phyloP scores from a whole-genome alignment of 805 yeast species.

The Saccharomycopsis sp. region DNA sequence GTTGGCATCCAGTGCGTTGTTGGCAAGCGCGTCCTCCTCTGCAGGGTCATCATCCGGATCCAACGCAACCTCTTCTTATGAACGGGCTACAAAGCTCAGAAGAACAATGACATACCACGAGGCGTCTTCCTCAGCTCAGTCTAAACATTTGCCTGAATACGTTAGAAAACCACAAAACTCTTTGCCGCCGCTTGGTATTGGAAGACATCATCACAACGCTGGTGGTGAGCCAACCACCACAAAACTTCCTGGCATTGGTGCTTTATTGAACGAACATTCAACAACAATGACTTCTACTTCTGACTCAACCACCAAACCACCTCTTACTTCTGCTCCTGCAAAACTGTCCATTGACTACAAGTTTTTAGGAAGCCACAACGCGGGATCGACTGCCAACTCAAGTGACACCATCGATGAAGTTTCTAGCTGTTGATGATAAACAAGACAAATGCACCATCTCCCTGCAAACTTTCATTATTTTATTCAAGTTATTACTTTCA shows the following conservation, averaged over 20 bases:
- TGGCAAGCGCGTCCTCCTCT: too few species aligned
- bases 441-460: too few species aligned
- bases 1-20: constrained; percentile 20
- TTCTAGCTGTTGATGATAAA: too few species aligned
- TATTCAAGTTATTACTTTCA: too few species aligned
- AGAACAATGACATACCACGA: too few species aligned
- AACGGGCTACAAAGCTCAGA: constrained; percentile 13
- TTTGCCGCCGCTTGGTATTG: not conserved
- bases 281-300: not conserved
- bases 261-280: constrained; percentile 4
- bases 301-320: not conserved
- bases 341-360: not conserved
- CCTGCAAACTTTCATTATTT: too few species aligned
- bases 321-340: not conserved
- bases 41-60: too few species aligned
- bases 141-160: too few species aligned
- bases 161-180: not conserved
- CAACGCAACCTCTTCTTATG: constrained; percentile 18
- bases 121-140: too few species aligned
- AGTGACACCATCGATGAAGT: constrained; percentile 20
- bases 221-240: not conserved
- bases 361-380: not conserved
- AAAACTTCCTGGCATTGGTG: constrained; percentile 14
- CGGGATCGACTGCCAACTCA: constrained; percentile 7
- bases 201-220: too few species aligned